phyloP scores from a whole-genome alignment of 345 rosid genomes.

The Acer negundo region DNA sequence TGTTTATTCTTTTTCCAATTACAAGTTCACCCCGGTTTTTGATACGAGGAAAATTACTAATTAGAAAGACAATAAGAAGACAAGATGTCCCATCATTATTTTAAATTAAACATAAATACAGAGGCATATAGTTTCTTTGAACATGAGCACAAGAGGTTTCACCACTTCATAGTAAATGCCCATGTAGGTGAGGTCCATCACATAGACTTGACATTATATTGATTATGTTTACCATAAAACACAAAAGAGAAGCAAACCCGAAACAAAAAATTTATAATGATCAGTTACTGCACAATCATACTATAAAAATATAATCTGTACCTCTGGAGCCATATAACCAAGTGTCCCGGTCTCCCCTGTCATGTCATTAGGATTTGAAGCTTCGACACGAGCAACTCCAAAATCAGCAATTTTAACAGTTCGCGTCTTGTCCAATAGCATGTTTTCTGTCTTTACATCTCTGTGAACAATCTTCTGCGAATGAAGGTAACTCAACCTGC shows the following conservation, averaged over 20 bases:
- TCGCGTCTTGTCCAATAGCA: conserved; percentile 87
- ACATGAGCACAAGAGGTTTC: neutral
- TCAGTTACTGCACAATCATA: neutral
- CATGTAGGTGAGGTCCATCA: neutral
- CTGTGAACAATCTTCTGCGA: conserved; percentile 96
- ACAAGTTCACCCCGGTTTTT: neutral
- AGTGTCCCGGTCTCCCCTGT: conserved; percentile 99
- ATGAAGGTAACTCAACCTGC: conserved; percentile 95
- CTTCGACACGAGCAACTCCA: conserved; percentile 99
- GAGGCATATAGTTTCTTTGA: neutral
- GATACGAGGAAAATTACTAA: neutral
- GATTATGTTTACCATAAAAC: neutral
- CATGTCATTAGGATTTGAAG: conserved; percentile 99
- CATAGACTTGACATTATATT: neutral
- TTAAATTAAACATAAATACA: neutral
- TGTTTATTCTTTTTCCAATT: too few species aligned
- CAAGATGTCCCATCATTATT: conserved; percentile 9
- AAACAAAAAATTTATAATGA: neutral
- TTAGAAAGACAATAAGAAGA: neutral
- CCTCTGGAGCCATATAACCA: conserved; percentile 99
- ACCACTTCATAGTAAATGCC: neutral
- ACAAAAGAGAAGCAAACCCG: neutral
- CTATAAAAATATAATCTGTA: conserved; percentile 26
- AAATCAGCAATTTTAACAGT: conserved; percentile 93
- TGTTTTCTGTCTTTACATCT: conserved; percentile 99